phyloP scores from a whole-genome alignment of 73 alveolate species.

The Symbiodinium natans region DNA sequence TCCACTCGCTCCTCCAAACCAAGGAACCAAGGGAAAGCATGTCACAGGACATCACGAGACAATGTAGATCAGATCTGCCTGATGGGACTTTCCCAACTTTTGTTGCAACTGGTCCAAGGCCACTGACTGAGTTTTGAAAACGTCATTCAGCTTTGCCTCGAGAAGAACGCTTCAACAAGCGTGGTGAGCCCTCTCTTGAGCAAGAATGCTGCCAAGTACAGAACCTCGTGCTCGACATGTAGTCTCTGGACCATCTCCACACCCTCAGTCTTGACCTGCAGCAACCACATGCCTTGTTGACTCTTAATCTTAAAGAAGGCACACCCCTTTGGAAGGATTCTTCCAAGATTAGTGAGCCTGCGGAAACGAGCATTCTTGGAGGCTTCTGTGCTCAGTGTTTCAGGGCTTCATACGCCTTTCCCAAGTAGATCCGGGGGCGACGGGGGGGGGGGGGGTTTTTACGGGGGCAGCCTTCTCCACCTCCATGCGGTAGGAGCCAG shows the following conservation, averaged over 20 bases:
- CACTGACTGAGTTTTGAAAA: slow-evolving; percentile 35
- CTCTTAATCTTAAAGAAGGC: no score
- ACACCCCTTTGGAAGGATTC: no score
- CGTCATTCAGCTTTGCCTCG: slow-evolving; percentile 56
- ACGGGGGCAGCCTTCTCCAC: slow-evolving; percentile 49
- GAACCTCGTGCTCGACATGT: slow-evolving; percentile 47
- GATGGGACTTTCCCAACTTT: slow-evolving; percentile 72
- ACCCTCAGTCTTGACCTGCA: slow-evolving; percentile 59
- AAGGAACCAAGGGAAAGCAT: no score
- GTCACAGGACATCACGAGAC: no score
- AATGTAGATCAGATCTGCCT: no score
- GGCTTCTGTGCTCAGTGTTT: no score
- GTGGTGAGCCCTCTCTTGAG: not conserved
- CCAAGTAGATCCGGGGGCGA: no score
- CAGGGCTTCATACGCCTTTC: no score
- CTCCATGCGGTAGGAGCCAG: slow-evolving; percentile 6
- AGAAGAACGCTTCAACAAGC: not conserved
- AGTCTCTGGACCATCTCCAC: slow-evolving; percentile 86
- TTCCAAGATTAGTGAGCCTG: no score
- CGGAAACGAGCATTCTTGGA: no score
- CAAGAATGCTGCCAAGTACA: not conserved
- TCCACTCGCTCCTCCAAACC: slow-evolving; percentile 93
- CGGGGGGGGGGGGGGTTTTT: no score
- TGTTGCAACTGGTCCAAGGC: slow-evolving; percentile 57
- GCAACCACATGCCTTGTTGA: no score